Conservation (phyloP, 805 yeast genomes). For the Monosporozyma yasuniensis region DNA sequence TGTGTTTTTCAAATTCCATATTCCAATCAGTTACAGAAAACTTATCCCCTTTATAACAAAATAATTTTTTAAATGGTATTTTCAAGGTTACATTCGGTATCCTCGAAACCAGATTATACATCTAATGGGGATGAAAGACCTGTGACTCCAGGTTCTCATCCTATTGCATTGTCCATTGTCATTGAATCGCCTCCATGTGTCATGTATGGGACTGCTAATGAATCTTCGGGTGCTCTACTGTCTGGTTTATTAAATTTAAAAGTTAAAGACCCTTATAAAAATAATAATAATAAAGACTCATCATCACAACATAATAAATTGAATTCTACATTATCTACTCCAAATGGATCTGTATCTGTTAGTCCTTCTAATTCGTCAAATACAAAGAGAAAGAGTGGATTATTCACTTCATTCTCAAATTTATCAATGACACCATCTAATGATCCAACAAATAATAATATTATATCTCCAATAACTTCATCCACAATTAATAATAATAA, state of each 20-base stretch:
- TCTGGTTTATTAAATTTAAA: slow-evolving; percentile 67
- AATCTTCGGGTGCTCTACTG: slow-evolving; percentile 77
- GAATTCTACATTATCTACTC: neutral
- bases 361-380: neutral
- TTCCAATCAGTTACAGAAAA: no score
- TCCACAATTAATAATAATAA: slow-evolving; percentile 3
- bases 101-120: neutral
- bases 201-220: slow-evolving; percentile 68
- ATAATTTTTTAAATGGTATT: slow-evolving; percentile 7
- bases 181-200: slow-evolving; percentile 90
- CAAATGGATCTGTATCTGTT: neutral
- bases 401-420: slow-evolving; percentile 19
- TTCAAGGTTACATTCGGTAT: slow-evolving; percentile 1
- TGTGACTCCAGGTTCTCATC: slow-evolving; percentile 13
- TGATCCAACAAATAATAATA: slow-evolving; percentile 6
- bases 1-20: no score
- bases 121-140: neutral
- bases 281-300: neutral
- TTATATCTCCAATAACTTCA: neutral
- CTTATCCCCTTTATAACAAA: no score
- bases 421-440: slow-evolving; percentile 11
- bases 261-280: slow-evolving; percentile 30
- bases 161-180: slow-evolving; percentile 44
- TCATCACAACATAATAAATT: neutral
- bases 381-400: slow-evolving; percentile 12